Base-by-base conservation (phyloP, 495 filamentous ascomycete genomes). In the Hyphodiscus hymeniophilus region DNA sequence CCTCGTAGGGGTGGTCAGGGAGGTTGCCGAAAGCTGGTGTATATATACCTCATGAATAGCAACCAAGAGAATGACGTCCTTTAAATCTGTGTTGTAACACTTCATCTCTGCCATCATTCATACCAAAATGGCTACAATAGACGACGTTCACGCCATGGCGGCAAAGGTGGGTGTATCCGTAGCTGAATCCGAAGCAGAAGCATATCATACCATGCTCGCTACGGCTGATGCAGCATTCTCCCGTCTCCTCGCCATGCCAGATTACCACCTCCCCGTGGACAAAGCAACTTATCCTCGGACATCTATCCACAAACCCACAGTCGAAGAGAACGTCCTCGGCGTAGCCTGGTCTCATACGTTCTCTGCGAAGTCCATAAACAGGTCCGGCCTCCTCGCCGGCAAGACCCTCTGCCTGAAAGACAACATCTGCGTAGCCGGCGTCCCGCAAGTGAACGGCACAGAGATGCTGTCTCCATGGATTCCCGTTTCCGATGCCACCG, bases 381-480 rank as follows among this genome's bases (percentile, higher is more conserved):
- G 17, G 3, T 17, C 8, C n/a, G 31, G 63, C 55, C 20, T 17
- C 6, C n/a, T 52, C 0, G 17, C 36, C 11, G 33, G 45, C 16
- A 48, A 39, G 50, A 52, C 43, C 12, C 22, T 48, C 33, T 52
- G 50, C 31, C n/a, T 52, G 18, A 52, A 52, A 42, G 50, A 48
- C 18, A 48, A 42, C 24, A 48, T 52, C 13, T 43, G 43, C 4
- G 33, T 48, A n/a, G 44, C 44, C 15, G 32, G 28, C 7, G 42
- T 47, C 7, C 42, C 50, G 17, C 44, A 52, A 38, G 30, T 42
- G 18, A 47, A 28, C 59, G 44, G n/a, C 2, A 15, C n/a, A 38
- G 34, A 38, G 34, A 17, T 20, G n/a, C 8, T 38, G 7, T 15
- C n/a, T 11, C 34, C 12, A 2, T 38, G 34, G 34, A 38, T 20